Evolutionary conservation across 345 rosid species (phyloP).

Genomic region (Eucalyptus decipiens): DNA sequence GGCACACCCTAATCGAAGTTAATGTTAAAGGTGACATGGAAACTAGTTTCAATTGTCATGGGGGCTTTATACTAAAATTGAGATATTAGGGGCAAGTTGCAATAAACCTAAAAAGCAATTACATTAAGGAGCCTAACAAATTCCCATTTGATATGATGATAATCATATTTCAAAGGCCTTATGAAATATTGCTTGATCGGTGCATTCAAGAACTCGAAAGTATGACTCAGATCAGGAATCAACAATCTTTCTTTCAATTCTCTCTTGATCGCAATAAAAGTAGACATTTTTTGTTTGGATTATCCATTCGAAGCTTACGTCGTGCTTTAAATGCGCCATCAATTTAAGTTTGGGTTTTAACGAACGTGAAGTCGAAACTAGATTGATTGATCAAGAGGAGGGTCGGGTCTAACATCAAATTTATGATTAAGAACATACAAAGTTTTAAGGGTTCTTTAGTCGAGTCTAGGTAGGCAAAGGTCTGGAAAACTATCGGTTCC

Average conservation of each 20-base stretch:
- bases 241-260: not conserved
- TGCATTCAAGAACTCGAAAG: not conserved
- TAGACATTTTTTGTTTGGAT: not conserved
- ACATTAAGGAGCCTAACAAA: not conserved
- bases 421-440: not conserved
- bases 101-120: not conserved
- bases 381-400: not conserved
- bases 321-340: too few species aligned
- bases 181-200: not conserved
- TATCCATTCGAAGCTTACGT: not conserved
- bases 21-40: not conserved
- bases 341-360: not conserved
- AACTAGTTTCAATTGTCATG: not conserved
- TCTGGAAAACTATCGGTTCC: not conserved
- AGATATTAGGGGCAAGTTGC: not conserved
- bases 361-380: not conserved
- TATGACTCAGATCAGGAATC: not conserved
- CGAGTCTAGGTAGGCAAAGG: not conserved
- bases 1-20: not conserved
- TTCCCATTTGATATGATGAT: not conserved
- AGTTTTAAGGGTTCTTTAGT: not conserved
- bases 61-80: not conserved
- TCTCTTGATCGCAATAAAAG: not conserved
- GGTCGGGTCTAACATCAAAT: not conserved
- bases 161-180: not conserved